Percentiles rank a stretch among this genome's conserved stretches.
Evolutionary conservation across 805 yeast genomes (phyloP).

Genomic region (Allodekkera sacchari): DNA sequence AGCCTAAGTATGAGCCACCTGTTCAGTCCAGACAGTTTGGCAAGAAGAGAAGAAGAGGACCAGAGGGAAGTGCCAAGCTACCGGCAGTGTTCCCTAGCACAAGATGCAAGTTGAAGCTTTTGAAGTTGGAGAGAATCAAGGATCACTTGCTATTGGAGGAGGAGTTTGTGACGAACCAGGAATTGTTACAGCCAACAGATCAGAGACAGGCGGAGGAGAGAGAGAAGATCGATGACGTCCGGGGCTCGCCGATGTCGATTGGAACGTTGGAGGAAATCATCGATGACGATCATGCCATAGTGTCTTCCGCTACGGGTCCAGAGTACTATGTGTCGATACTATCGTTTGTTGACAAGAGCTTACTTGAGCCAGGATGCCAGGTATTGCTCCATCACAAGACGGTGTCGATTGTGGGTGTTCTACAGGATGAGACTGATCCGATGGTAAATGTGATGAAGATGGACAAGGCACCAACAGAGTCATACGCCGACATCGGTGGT

Average conservation of each 20-base stretch:
- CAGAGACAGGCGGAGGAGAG: constrained; percentile 95
- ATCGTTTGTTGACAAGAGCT: constrained; percentile 93
- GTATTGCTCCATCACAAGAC: constrained; percentile 93
- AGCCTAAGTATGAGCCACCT: constrained; percentile 98
- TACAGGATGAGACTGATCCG: constrained; percentile 97
- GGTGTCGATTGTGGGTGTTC: constrained; percentile 94
- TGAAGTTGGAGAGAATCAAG: constrained; percentile 92
- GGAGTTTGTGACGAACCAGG: constrained; percentile 92
- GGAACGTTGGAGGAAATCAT: constrained; percentile 96
- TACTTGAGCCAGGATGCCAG: constrained; percentile 94
- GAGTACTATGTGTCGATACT: constrained; percentile 94
- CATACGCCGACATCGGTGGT: constrained; percentile 96
- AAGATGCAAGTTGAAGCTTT: constrained; percentile 82
- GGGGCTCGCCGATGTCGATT: constrained; percentile 94
- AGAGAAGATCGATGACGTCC: constrained; percentile 86
- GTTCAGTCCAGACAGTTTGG: constrained; percentile 84
- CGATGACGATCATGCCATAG: constrained; percentile 98
- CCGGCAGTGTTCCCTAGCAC: constrained; percentile 89
- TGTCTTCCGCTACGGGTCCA: constrained; percentile 90
- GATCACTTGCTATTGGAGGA: constrained; percentile 93
- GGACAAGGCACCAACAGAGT: constrained; percentile 95
- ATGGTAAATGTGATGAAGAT: constrained; percentile 96
- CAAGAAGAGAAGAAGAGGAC: constrained; percentile 80
- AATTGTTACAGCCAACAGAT: constrained; percentile 90
- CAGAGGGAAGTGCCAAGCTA: constrained; percentile 61